Conservation (phyloP, 75 land plant species). For the Pinus taeda region DNA sequence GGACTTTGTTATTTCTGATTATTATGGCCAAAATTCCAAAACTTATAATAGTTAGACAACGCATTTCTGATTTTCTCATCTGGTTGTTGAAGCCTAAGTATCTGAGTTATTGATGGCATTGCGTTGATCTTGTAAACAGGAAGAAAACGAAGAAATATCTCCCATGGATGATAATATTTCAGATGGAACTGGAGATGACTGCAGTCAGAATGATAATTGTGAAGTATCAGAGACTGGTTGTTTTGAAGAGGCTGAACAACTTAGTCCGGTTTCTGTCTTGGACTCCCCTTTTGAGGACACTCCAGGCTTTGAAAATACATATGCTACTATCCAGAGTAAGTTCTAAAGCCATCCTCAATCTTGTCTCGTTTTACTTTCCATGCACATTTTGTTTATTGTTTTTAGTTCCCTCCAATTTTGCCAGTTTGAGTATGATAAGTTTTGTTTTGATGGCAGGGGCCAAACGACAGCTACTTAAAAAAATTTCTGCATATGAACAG, state of each 20-base stretch:
- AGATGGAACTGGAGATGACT: not conserved
- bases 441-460: not conserved
- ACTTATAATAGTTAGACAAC: too few relatives aligned
- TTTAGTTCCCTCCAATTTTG: not conserved
- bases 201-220: not conserved
- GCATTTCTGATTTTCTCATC: not conserved
- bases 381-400: not conserved
- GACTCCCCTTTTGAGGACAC: not conserved
- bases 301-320: not conserved
- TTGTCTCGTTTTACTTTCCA: not conserved
- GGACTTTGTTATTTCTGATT: too few relatives aligned
- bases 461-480: not conserved
- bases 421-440: not conserved
- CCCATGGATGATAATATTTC: not conserved
- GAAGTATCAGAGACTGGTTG: not conserved
- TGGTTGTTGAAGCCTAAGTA: not conserved
- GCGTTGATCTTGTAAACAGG: not conserved
- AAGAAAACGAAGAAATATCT: not conserved
- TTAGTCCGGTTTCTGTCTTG: constrained; percentile 3
- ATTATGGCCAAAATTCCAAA: too few relatives aligned
- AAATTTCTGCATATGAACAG: not conserved
- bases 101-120: not conserved
- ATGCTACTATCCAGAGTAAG: constrained; percentile 2
- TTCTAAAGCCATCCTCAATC: not conserved
- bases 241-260: not conserved